A percentile compares a stretch with the other conserved stretches of the same genome.
Evolutionary conservation across 176 grass and related monocot genomes (phyloP).

Genomic region (Triticum dicoccoides): DNA sequence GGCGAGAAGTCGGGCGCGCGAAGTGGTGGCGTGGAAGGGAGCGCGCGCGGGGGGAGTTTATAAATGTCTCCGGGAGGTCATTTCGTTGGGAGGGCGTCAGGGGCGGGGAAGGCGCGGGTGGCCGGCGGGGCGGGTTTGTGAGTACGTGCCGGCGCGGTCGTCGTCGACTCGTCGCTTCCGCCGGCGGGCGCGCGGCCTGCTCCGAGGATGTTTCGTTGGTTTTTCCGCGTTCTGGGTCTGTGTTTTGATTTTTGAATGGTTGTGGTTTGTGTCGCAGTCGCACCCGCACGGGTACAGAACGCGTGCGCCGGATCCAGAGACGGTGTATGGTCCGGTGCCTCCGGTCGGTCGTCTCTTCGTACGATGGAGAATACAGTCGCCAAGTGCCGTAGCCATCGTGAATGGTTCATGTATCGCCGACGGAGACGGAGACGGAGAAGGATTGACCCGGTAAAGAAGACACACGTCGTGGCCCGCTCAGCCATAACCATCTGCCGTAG

Average conservation of each 20-base stretch:
- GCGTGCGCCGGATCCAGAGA: background rate
- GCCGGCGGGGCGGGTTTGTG: too few species aligned
- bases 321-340: background rate
- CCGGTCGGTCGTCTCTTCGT: background rate
- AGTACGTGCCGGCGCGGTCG: background rate
- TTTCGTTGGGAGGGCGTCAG: too few species aligned
- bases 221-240: background rate
- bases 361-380: too few species aligned
- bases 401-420: background rate
- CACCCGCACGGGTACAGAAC: background rate
- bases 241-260: slow-evolving; percentile 1
- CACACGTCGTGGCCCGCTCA: background rate
- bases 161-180: background rate
- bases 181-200: too few species aligned
- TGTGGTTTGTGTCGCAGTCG: background rate
- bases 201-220: background rate
- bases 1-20: too few species aligned
- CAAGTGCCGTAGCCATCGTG: background rate
- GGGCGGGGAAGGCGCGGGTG: too few species aligned
- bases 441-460: background rate
- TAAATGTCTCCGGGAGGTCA: background rate
- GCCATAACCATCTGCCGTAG: background rate
- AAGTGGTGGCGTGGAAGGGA: background rate
- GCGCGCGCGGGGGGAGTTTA: background rate
- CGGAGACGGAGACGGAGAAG: background rate